Conservation (phyloP, 139 green algal genomes). For the Dunaliella primolecta region DNA sequence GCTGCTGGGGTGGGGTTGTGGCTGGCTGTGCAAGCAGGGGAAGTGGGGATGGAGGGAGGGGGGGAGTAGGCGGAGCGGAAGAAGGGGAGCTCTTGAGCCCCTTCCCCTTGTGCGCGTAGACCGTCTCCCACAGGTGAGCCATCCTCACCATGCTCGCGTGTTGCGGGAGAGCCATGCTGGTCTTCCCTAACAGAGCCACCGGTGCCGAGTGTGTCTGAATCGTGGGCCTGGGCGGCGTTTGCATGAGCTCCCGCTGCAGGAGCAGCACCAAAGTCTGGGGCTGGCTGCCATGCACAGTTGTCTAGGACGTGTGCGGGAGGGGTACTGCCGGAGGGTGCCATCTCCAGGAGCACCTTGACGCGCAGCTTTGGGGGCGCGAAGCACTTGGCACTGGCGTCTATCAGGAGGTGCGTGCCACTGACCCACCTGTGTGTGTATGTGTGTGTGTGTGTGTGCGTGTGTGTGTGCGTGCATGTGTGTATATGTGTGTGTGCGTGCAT, state of each 20-base stretch:
- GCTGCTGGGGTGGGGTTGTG: neutral
- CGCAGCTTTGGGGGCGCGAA: neutral
- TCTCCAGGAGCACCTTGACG: slow-evolving; percentile 13
- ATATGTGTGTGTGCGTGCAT: slow-evolving; percentile 13
- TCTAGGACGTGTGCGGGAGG: neutral
- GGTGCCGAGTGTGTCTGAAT: too few relatives aligned
- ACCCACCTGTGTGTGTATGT: slow-evolving; percentile 10
- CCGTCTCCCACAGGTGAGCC: too few relatives aligned
- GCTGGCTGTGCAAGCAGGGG: neutral
- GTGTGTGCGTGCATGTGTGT: slow-evolving; percentile 16
- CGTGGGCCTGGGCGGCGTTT: too few relatives aligned
- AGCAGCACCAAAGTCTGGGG: neutral
- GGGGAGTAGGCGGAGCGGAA: neutral
- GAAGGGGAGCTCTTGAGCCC: neutral
- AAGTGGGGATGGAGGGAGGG: neutral
- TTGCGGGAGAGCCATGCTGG: too few relatives aligned
- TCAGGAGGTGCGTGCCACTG: slow-evolving; percentile 14
- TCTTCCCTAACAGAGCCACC: too few relatives aligned
- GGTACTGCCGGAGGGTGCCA: neutral
- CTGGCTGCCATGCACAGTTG: neutral
- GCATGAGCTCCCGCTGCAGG: too few relatives aligned
- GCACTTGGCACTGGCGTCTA: slow-evolving; percentile 12
- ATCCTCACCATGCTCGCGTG: too few relatives aligned
- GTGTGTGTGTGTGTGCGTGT: slow-evolving; percentile 15
- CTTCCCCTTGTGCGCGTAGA: too few relatives aligned